Conservation (phyloP, 169 alveolate species). For the Plasmodium malariae region DNA sequence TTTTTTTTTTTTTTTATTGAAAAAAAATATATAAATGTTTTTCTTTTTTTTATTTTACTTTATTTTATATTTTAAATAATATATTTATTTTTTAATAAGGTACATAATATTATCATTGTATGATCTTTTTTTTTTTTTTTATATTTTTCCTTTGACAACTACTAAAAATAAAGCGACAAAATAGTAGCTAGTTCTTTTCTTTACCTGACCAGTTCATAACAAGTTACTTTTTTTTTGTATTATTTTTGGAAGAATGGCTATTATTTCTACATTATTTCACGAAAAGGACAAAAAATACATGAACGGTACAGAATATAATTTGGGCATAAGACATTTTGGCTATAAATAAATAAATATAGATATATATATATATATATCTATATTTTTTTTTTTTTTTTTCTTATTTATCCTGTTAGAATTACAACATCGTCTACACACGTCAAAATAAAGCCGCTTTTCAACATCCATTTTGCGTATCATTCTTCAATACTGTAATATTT, state of each 20-base stretch:
- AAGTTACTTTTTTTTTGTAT: slow-evolving; percentile 12
- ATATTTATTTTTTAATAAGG: neutral
- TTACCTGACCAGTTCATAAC: slow-evolving; percentile 49
- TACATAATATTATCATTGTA: neutral
- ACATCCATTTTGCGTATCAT: too few relatives aligned
- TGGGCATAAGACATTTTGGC: too few relatives aligned
- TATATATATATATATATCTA: too few relatives aligned
- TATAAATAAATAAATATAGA: too few relatives aligned
- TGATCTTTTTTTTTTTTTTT: slow-evolving; percentile 12
- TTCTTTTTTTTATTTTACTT: neutral
- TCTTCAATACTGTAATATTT: too few relatives aligned
- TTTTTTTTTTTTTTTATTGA: slow-evolving; percentile 6
- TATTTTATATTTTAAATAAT: neutral
- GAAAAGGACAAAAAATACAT: slow-evolving; percentile 8
- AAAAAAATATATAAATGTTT: slow-evolving; percentile 8
- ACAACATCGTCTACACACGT: too few relatives aligned
- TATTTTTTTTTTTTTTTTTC: slow-evolving; percentile 26
- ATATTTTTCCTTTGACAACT: slow-evolving; percentile 10
- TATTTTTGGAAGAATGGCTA: slow-evolving; percentile 6
- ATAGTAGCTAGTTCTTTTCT: slow-evolving; percentile 23
- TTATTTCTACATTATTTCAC: slow-evolving; percentile 1
- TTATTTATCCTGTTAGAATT: too few relatives aligned
- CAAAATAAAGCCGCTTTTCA: too few relatives aligned
- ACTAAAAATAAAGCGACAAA: slow-evolving; percentile 17
- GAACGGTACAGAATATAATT: slow-evolving; percentile 29